phyloP scores from a whole-genome alignment of 2,329 filamentous ascomycete genomes.

The Tolypocladium capitatum region DNA sequence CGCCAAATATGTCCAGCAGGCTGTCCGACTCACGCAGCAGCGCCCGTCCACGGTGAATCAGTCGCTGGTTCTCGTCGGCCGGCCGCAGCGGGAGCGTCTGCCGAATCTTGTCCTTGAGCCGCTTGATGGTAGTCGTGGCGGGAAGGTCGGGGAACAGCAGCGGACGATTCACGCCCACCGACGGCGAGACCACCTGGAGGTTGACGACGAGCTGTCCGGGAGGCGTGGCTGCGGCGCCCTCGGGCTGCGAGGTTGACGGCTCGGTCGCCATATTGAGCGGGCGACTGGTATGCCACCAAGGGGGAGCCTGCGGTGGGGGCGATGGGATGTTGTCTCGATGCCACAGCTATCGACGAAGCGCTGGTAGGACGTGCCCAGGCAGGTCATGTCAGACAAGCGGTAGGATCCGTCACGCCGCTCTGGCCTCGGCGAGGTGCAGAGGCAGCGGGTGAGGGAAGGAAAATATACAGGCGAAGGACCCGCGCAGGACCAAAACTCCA shows the following conservation, averaged over 20 bases:
- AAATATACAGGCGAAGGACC: background rate
- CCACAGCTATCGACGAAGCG: background rate
- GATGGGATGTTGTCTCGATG: background rate
- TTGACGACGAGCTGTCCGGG: conserved; percentile 31
- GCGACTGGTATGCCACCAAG: conserved; percentile 12
- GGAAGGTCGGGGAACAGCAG: conserved; percentile 35
- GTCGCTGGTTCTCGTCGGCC: conserved; percentile 39
- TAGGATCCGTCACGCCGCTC: conserved; percentile 1
- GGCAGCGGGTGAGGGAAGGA: background rate
- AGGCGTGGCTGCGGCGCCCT: conserved; percentile 10
- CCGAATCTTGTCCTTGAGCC: conserved; percentile 46
- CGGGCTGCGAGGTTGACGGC: conserved; percentile 13
- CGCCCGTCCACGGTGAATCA: conserved; percentile 48
- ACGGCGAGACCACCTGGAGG: conserved; percentile 47
- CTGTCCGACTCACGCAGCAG: conserved; percentile 41
- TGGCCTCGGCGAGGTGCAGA: background rate
- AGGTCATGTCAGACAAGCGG: conserved; percentile 6
- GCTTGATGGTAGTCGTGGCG: conserved; percentile 36
- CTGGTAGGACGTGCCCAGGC: conserved; percentile 3
- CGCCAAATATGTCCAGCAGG: conserved; percentile 42
- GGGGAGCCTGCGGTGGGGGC: background rate
- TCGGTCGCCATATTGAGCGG: conserved; percentile 26
- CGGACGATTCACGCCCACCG: conserved; percentile 36
- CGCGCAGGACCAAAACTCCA: background rate
- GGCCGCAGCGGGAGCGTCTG: conserved; percentile 36